phyloP scores from a whole-genome alignment of 805 yeast species.

The Candida qinlingensis region DNA sequence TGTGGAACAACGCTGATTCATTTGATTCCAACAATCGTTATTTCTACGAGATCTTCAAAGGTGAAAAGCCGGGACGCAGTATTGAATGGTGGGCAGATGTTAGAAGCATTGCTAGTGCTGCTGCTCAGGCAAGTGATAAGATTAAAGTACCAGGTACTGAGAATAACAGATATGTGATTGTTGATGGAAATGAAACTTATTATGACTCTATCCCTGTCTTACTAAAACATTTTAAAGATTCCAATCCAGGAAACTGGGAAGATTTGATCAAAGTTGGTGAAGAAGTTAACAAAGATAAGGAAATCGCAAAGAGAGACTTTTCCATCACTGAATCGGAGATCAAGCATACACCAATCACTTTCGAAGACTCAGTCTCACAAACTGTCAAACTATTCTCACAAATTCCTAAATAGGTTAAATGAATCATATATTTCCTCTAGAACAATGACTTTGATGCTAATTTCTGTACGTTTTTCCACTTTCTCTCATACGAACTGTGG shows the following conservation, averaged over 20 bases:
- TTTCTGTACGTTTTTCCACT: slow-evolving; percentile 16
- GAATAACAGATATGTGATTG: slow-evolving; percentile 9
- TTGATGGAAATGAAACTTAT: slow-evolving; percentile 8
- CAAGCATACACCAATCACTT: slow-evolving; percentile 1
- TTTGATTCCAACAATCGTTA: slow-evolving; percentile 2
- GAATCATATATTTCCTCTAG: background rate
- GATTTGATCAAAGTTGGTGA: slow-evolving; percentile 1
- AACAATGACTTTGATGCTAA: background rate
- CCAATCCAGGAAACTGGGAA: slow-evolving; percentile 9
- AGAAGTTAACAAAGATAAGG: background rate
- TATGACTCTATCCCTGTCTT: slow-evolving; percentile 2
- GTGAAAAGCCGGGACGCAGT: background rate
- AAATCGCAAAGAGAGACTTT: slow-evolving; percentile 7
- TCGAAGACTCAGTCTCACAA: slow-evolving; percentile 3
- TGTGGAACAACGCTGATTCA: background rate
- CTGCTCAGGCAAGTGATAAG: slow-evolving; percentile 7
- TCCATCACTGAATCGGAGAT: slow-evolving; percentile 5
- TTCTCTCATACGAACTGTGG: slow-evolving; percentile 18
- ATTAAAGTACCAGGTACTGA: slow-evolving; percentile 1
- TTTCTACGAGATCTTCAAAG: slow-evolving; percentile 1
- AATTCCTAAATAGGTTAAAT: background rate
- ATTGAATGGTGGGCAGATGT: slow-evolving; percentile 12
- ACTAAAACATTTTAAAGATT: background rate
- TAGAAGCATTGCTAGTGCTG: slow-evolving; percentile 6
- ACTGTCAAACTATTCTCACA: background rate